Conservation (phyloP, 2,329 filamentous ascomycete species). For the Arthrocladium fulminans region DNA sequence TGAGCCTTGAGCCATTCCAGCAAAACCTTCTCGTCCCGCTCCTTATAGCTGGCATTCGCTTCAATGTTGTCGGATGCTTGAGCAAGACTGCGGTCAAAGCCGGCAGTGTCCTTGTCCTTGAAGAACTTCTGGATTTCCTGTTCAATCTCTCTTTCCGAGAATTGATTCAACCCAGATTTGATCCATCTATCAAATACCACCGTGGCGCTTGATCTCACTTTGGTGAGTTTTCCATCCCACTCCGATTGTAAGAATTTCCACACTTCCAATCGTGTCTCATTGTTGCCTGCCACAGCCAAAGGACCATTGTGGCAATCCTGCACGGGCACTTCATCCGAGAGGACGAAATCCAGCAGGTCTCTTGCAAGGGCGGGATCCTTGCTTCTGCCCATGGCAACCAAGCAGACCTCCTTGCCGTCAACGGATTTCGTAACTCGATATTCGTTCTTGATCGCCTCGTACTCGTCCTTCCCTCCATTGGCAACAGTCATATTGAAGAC, state of each 20-base stretch:
- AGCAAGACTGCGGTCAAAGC: conserved; percentile 73
- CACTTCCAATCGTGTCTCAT: conserved; percentile 60
- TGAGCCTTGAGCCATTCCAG: conserved; percentile 68
- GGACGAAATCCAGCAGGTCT: conserved; percentile 61
- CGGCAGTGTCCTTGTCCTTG: conserved; percentile 65
- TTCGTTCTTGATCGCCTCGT: conserved; percentile 70
- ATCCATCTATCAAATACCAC: conserved; percentile 86
- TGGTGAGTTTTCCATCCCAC: conserved; percentile 60
- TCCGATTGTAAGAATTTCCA: conserved; percentile 82
- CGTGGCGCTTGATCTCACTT: conserved; percentile 68
- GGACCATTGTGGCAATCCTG: conserved; percentile 83
- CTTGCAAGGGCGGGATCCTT: conserved; percentile 60
- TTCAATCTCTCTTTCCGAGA: conserved; percentile 59
- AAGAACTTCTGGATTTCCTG: conserved; percentile 81
- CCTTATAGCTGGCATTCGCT: conserved; percentile 71
- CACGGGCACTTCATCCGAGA: conserved; percentile 72
- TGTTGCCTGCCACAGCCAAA: conserved; percentile 63
- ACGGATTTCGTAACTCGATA: conserved; percentile 75
- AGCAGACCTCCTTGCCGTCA: conserved; percentile 80
- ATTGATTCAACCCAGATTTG: conserved; percentile 66
- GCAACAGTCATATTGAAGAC: conserved; percentile 73
- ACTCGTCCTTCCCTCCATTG: conserved; percentile 61
- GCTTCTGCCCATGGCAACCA: conserved; percentile 66
- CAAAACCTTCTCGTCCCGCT: conserved; percentile 63
- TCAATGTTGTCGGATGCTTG: conserved; percentile 80